Conservation (phyloP, 1,139 yeast genomes). For the Kodamaea sp. region DNA sequence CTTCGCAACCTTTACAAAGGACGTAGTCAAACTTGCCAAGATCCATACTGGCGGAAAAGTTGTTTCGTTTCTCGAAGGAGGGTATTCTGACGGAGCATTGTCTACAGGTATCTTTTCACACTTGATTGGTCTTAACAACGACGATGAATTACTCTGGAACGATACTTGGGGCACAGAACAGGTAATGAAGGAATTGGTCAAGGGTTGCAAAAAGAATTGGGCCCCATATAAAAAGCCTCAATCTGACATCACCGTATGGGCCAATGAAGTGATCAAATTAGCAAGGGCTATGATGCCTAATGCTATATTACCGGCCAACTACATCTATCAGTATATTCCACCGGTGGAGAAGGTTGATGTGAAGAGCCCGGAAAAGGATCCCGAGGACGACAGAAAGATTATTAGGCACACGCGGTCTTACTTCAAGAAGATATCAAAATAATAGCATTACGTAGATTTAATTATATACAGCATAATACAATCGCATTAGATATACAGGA, state of each 20-base stretch:
- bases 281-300: constrained; percentile 74
- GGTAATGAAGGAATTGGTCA: constrained; percentile 64
- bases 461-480: too few species aligned
- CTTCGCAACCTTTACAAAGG: constrained; percentile 72
- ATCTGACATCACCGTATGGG: constrained; percentile 57
- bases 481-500: too few species aligned
- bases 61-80: constrained; percentile 79
- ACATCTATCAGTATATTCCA: constrained; percentile 33
- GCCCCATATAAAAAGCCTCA: constrained; percentile 53
- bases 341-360: constrained; percentile 15
- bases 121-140: constrained; percentile 59
- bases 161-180: constrained; percentile 62
- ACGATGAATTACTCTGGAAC: constrained; percentile 57
- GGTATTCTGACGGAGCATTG: constrained; percentile 83
- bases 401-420: constrained; percentile 45
- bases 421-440: constrained; percentile 35
- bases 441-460: too few species aligned
- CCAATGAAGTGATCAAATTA: constrained; percentile 64
- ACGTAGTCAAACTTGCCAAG: constrained; percentile 65
- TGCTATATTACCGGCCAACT: constrained; percentile 43
- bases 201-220: constrained; percentile 75
- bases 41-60: constrained; percentile 64
- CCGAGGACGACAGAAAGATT: constrained; percentile 31
- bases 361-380: constrained; percentile 28
- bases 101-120: constrained; percentile 82